Evolutionary conservation across 2,329 filamentous ascomycete species (phyloP), one percentile per base, ranked within the genome.

Genomic region (Aureobasidium lini): DNA sequence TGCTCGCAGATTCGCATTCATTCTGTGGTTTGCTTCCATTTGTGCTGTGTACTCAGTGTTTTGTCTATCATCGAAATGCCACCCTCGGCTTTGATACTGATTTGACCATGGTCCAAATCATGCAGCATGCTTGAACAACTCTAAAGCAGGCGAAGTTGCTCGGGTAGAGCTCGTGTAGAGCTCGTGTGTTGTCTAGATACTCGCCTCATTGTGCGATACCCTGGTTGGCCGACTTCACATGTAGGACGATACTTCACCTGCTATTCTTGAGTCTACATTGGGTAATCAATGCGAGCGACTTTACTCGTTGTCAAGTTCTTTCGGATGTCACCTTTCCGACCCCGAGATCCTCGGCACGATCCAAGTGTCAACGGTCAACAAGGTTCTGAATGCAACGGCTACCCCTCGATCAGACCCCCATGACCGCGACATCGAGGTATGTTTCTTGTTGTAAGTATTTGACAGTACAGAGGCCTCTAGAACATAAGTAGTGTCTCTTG

Each of bases 291-390:
- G 23, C 23, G 23, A 23, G 23, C 23, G 23, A 23, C 23, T 23
- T 36, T 36, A 8, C 34, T 36, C 13, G 8, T 36, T 13, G 8
- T 36, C 34, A 32, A 23, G 13, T 23, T 23, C 15, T 40, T 29
- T 8, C 6, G 40, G 36, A 52, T 10, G n/a, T 52, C 28, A 11
- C n/a, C 31, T 15, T 1, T 18, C 36, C 4, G 37, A 31, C n/a
- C 1, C 50, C 50, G 50, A 54, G 50, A 54, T 43, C 15, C 50
- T 54, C 50, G 50, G 50, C 39, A 42, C 50, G 7, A 10, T 13
- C n/a, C 18, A 39, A 16, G 36, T 37, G 18, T 23, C 18, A 13
- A 13, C 37, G 37, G 37, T 13, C 10, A 40, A 40, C 48, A 52
- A 52, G 36, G 48, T 52, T 52, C 23, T 52, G 36, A 23, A 52